A percentile compares a stretch with the other conserved stretches of the same genome.
Conservation (phyloP, 805 yeast genomes). For the Starmerella bombicola region DNA sequence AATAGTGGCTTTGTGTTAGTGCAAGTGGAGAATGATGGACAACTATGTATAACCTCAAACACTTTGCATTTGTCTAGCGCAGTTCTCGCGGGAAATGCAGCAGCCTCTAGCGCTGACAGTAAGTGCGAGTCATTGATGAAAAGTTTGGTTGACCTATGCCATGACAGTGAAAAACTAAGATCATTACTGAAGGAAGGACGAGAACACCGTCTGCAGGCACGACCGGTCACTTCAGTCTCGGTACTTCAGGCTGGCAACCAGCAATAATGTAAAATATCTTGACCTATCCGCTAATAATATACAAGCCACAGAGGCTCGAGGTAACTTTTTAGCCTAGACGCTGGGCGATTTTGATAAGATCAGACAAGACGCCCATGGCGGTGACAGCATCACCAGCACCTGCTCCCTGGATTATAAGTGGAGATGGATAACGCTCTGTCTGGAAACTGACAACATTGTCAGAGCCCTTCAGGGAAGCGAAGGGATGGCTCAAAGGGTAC, state of each 20-base stretch:
- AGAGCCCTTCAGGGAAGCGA: constrained; percentile 89
- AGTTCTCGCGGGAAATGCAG: constrained; percentile 14
- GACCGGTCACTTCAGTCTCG: neutral
- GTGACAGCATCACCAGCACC: constrained; percentile 72
- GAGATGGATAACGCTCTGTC: constrained; percentile 84
- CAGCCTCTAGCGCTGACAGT: constrained; percentile 12
- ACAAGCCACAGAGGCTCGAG: neutral
- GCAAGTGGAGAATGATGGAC: constrained; percentile 69
- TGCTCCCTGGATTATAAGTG: constrained; percentile 94
- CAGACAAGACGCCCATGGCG: constrained; percentile 88
- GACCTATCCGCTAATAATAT: neutral
- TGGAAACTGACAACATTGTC: constrained; percentile 89
- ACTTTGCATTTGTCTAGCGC: constrained; percentile 63
- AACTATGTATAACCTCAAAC: constrained; percentile 73
- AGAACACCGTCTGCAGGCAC: neutral
- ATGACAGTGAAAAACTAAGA: constrained; percentile 5
- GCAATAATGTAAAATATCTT: neutral
- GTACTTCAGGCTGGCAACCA: neutral
- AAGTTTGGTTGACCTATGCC: constrained; percentile 6
- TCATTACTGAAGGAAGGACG: constrained; percentile 11
- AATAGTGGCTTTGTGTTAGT: constrained; percentile 80
- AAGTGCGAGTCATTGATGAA: constrained; percentile 15
- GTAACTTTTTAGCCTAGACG: constrained; percentile 8
- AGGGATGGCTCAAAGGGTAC: constrained; percentile 82
- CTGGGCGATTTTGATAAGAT: constrained; percentile 80